A percentile compares a stretch with the other conserved stretches of the same genome.
phyloP scores from a whole-genome alignment of 23 red algal species.

The Gracilaria domingensis region DNA sequence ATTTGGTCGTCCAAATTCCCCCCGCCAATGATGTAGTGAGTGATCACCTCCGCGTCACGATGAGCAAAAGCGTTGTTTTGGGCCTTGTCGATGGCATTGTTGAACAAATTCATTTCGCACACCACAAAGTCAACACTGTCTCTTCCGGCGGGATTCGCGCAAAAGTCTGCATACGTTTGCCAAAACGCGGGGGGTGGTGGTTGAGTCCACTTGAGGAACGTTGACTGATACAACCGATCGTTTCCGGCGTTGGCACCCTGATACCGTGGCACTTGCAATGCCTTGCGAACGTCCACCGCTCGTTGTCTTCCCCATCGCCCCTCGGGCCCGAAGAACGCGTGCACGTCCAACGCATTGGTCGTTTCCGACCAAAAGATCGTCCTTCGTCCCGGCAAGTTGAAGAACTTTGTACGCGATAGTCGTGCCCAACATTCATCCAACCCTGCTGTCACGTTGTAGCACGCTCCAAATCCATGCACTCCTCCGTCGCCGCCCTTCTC shows the following conservation, averaged over 20 bases:
- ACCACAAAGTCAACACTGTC: slow-evolving; percentile 50
- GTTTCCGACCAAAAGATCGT: slow-evolving; percentile 20
- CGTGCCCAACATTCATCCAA: slow-evolving; percentile 45
- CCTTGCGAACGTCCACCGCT: slow-evolving; percentile 26
- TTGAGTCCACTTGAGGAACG: slow-evolving; percentile 39
- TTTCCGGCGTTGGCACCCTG: slow-evolving; percentile 28
- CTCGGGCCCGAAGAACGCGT: slow-evolving; percentile 69
- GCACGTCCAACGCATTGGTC: slow-evolving; percentile 55
- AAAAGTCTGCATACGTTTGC: slow-evolving; percentile 60
- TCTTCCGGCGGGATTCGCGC: slow-evolving; percentile 19
- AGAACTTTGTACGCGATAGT: slow-evolving; percentile 35
- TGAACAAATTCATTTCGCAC: slow-evolving; percentile 72
- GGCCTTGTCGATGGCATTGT: slow-evolving; percentile 59
- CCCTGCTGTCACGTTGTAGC: slow-evolving; percentile 37
- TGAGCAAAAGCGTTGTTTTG: slow-evolving; percentile 66
- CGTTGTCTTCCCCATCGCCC: slow-evolving; percentile 46
- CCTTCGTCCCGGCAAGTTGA: slow-evolving; percentile 26
- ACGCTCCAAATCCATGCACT: slow-evolving; percentile 49
- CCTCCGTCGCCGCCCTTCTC: slow-evolving; percentile 27
- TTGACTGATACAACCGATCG: slow-evolving; percentile 53
- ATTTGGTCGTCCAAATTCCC: slow-evolving; percentile 32
- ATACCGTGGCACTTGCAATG: slow-evolving; percentile 22
- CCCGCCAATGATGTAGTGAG: slow-evolving; percentile 69
- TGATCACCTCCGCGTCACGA: slow-evolving; percentile 61
- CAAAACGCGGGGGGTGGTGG: slow-evolving; percentile 40